Conservation (phyloP, 164 flowering plant genomes). For the Vitis rotundifolia region DNA sequence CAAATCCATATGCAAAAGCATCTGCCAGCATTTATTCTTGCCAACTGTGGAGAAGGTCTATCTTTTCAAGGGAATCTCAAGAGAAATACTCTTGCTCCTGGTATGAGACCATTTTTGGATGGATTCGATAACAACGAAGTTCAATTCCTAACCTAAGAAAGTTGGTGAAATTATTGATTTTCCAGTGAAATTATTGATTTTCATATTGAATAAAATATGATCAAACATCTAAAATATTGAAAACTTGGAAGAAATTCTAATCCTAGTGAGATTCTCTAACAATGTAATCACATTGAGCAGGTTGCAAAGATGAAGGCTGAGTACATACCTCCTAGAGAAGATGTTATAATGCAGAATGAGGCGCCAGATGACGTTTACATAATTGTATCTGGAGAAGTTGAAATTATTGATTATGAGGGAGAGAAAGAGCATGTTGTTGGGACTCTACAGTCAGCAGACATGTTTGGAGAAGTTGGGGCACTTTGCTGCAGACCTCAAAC, state of each 20-base stretch:
- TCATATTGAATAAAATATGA: too few species aligned
- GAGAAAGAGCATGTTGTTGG: constrained; percentile 63
- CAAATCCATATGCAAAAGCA: constrained; percentile 78
- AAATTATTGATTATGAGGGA: constrained; percentile 49
- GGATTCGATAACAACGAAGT: background rate
- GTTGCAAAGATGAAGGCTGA: constrained; percentile 89
- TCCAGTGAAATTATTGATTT: too few species aligned
- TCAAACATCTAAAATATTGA: background rate
- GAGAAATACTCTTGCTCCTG: constrained; percentile 63
- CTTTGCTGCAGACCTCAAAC: constrained; percentile 72
- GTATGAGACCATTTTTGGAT: constrained; percentile 22
- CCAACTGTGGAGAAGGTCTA: constrained; percentile 76
- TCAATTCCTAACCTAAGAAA: too few species aligned
- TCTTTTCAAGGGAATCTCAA: constrained; percentile 72
- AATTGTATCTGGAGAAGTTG: constrained; percentile 84
- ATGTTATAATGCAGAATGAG: constrained; percentile 81
- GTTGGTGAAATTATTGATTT: too few species aligned
- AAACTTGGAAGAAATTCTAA: too few species aligned
- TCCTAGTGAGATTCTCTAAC: background rate
- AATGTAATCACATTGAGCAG: constrained; percentile 31
- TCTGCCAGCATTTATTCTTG: constrained; percentile 73
- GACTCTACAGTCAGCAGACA: constrained; percentile 49
- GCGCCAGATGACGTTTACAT: constrained; percentile 81
- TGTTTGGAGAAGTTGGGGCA: constrained; percentile 88
- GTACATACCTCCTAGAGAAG: constrained; percentile 89